These are phyloP conservation scores for Funneliformis mosseae DNA, from an alignment of 192 early-diverging fungal genomes.

Conservation along the genomic window DNA sequence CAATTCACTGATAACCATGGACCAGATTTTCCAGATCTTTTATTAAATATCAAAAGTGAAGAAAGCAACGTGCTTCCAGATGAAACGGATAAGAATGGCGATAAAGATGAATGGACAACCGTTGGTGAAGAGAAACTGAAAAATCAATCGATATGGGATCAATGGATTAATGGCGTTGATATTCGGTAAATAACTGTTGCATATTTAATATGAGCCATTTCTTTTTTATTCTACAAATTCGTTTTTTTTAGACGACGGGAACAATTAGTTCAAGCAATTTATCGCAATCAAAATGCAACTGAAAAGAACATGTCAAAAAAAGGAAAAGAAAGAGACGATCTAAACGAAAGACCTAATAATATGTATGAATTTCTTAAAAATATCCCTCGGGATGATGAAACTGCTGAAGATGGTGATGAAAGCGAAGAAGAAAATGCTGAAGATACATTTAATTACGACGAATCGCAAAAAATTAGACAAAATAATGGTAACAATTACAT, in stretches of 20 bases:
- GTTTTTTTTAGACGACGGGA: background rate
- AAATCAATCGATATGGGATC: background rate
- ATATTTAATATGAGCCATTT: background rate
- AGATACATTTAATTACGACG: background rate
- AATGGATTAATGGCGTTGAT: background rate
- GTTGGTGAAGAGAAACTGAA: background rate
- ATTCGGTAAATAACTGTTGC: background rate
- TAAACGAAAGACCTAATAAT: background rate
- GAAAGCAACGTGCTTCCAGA: background rate
- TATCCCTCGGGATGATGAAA: background rate
- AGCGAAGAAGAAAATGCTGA: background rate
- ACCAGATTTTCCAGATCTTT: background rate
- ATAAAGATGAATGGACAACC: background rate
- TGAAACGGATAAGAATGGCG: no score
- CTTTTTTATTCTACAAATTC: background rate
- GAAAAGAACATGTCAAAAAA: background rate
- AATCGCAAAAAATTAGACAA: background rate
- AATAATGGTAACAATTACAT: background rate
- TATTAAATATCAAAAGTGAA: background rate
- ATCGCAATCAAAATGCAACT: background rate
- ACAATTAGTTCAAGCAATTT: background rate
- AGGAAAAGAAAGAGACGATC: background rate
- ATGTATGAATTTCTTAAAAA: background rate
- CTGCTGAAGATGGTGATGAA: background rate
- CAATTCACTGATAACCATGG: slow-evolving; percentile 20